phyloP scores from a whole-genome alignment of 2,329 filamentous ascomycete genomes.

The Venturia carpophila region DNA sequence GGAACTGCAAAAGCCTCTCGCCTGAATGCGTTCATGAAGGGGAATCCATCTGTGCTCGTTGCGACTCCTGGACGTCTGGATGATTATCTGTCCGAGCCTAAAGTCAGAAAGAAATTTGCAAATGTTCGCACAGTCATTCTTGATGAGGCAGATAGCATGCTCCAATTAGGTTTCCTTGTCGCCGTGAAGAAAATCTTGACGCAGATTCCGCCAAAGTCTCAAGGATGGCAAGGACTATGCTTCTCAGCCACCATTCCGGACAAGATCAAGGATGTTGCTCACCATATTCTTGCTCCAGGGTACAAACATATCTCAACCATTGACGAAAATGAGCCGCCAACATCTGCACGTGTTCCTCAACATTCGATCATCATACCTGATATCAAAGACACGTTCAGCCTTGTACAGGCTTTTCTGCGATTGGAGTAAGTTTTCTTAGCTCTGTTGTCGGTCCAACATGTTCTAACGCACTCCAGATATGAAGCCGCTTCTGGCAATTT shows the following conservation, averaged over 20 bases:
- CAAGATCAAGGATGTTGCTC: conserved; percentile 60
- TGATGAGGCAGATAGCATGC: conserved; percentile 96
- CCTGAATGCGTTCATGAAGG: conserved; percentile 57
- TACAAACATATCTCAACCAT: conserved; percentile 91
- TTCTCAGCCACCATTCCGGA: conserved; percentile 96
- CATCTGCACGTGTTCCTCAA: conserved; percentile 82
- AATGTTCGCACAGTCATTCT: conserved; percentile 70
- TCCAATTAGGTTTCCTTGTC: conserved; percentile 96
- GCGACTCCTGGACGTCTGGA: conserved; percentile 94
- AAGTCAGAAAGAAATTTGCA: conserved; percentile 66
- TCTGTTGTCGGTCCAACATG: neutral
- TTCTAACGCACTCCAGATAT: neutral
- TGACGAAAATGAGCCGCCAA: conserved; percentile 72
- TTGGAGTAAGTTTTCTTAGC: conserved; percentile 34
- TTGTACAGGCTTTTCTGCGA: conserved; percentile 53
- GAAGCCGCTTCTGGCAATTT: conserved; percentile 51
- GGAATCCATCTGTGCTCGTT: conserved; percentile 71
- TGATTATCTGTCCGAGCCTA: conserved; percentile 81
- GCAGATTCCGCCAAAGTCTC: conserved; percentile 55
- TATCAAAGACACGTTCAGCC: conserved; percentile 39
- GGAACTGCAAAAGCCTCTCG: conserved; percentile 59
- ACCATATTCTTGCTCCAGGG: conserved; percentile 52
- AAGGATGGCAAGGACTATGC: conserved; percentile 88
- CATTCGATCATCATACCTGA: conserved; percentile 61
- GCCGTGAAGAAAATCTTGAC: conserved; percentile 85